These are phyloP conservation scores for Prunus fruticosa DNA, from an alignment of 306 rosid genomes.

Conservation along the genomic window DNA sequence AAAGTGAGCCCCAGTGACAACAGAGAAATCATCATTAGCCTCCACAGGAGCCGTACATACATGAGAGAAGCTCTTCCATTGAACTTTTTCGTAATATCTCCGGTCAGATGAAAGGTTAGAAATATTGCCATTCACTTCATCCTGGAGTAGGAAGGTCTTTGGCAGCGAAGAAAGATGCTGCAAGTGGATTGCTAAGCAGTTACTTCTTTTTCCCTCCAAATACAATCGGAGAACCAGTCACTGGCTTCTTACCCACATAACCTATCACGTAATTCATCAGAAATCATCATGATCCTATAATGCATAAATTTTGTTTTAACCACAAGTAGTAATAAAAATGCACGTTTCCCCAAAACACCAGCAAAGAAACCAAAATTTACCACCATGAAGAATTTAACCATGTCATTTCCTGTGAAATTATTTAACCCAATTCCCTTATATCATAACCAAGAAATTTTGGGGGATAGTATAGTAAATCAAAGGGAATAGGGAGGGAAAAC, in stretches of 20 bases:
- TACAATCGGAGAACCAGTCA: constrained; percentile 82
- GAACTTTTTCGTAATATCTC: constrained; percentile 76
- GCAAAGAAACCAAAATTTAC: background rate
- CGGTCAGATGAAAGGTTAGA: constrained; percentile 43
- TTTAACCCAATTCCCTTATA: background rate
- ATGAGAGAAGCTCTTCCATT: constrained; percentile 89
- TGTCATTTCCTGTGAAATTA: background rate
- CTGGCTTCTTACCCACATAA: constrained; percentile 74
- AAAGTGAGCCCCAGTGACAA: constrained; percentile 81
- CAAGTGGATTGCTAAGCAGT: constrained; percentile 78
- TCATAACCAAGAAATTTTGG: background rate
- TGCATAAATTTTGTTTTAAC: background rate
- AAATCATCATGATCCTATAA: background rate
- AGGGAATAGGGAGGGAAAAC: background rate
- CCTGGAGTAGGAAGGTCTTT: constrained; percentile 55
- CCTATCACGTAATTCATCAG: constrained; percentile 37
- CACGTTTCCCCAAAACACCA: background rate
- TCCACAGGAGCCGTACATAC: constrained; percentile 87
- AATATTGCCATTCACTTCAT: constrained; percentile 29
- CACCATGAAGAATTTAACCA: background rate
- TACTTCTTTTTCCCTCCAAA: constrained; percentile 80
- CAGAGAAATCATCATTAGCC: constrained; percentile 47
- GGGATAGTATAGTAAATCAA: background rate
- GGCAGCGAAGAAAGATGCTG: constrained; percentile 89
- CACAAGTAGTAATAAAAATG: background rate